Conservation (phyloP, 768 basidiomycete species). For the Phlebiopsis gigantea region DNA sequence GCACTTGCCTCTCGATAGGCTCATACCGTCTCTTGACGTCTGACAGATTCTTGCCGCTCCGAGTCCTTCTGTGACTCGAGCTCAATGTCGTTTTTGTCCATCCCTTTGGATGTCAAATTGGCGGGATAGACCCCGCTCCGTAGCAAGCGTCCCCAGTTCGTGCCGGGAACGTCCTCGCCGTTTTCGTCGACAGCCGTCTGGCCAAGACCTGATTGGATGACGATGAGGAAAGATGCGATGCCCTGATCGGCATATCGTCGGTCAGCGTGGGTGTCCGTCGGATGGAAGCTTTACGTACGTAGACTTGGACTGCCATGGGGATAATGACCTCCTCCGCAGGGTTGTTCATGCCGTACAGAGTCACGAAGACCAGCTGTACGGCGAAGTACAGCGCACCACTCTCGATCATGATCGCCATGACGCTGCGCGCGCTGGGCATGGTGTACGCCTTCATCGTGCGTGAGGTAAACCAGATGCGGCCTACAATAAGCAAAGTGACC, state of each 20-base stretch:
- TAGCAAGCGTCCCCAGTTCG: neutral
- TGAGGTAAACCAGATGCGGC: constrained; percentile 31
- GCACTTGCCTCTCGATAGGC: too few species aligned
- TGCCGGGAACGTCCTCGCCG: neutral
- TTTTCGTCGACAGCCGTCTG: neutral
- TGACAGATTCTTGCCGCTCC: too few species aligned
- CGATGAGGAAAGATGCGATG: constrained; percentile 1
- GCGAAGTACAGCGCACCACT: constrained; percentile 35
- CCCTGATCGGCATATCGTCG: neutral
- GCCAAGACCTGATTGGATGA: neutral
- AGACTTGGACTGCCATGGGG: constrained; percentile 34
- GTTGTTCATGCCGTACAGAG: constrained; percentile 31
- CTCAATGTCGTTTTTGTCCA: neutral
- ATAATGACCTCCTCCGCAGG: constrained; percentile 31
- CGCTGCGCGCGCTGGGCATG: neutral
- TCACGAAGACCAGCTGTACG: constrained; percentile 33
- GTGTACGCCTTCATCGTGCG: neutral
- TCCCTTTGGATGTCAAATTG: neutral
- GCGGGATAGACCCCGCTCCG: neutral
- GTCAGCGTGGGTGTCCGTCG: neutral
- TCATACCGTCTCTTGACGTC: too few species aligned
- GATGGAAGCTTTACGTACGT: constrained; percentile 24
- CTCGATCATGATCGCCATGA: constrained; percentile 29
- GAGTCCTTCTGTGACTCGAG: neutral
- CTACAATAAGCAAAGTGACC: constrained; percentile 36